phyloP scores from a whole-genome alignment of 495 filamentous ascomycete species.

The Xylaria longipes region DNA sequence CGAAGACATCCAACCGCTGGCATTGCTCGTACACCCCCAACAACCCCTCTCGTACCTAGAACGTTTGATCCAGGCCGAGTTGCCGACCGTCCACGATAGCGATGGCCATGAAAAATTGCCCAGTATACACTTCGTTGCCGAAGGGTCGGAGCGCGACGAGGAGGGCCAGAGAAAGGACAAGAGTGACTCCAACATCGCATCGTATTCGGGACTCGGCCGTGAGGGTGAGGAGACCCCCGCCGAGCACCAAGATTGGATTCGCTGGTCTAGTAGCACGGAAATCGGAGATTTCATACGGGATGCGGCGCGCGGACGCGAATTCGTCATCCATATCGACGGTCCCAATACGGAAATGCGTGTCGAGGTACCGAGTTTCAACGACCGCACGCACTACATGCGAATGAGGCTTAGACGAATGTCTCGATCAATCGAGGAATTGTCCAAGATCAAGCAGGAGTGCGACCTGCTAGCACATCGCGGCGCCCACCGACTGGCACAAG shows the following conservation, averaged over 20 bases:
- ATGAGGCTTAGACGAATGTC: slow-evolving; percentile 75
- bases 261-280: slow-evolving; percentile 90
- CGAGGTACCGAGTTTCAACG: slow-evolving; percentile 83
- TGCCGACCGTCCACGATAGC: slow-evolving; percentile 71
- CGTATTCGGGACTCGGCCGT: slow-evolving; percentile 65
- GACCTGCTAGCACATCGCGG: slow-evolving; percentile 76
- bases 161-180: slow-evolving; percentile 37
- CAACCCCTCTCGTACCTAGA: slow-evolving; percentile 94
- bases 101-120: slow-evolving; percentile 70
- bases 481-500: slow-evolving; percentile 80
- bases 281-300: slow-evolving; percentile 96
- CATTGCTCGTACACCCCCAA: slow-evolving; percentile 87
- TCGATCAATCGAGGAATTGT: slow-evolving; percentile 66
- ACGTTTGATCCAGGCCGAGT: slow-evolving; percentile 85
- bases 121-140: slow-evolving; percentile 78
- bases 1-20: slow-evolving; percentile 77
- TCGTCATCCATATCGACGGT: slow-evolving; percentile 83
- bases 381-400: slow-evolving; percentile 86
- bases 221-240: slow-evolving; percentile 46
- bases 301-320: slow-evolving; percentile 81
- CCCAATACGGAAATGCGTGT: slow-evolving; percentile 72
- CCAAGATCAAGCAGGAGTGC: slow-evolving; percentile 80
- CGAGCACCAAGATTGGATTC: slow-evolving; percentile 66
- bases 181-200: slow-evolving; percentile 55
- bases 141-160: slow-evolving; percentile 71